Conservation (phyloP, 2,329 filamentous ascomycete genomes). For the Aspergillus sp. region DNA sequence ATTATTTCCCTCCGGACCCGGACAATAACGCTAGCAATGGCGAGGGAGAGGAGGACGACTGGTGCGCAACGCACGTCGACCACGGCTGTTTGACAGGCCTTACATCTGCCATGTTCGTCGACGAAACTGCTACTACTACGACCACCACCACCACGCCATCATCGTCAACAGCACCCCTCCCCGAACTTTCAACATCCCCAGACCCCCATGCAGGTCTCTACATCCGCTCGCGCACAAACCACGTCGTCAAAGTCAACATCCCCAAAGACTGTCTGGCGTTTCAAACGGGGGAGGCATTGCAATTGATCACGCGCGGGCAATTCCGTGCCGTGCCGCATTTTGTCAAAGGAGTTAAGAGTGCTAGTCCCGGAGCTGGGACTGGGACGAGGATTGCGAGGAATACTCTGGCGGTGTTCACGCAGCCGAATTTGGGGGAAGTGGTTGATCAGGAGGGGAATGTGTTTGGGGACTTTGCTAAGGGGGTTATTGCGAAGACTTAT, state of each 20-base stretch:
- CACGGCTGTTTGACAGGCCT: constrained; percentile 90
- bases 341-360: constrained; percentile 64
- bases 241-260: constrained; percentile 84
- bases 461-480: constrained; percentile 67
- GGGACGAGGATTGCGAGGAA: constrained; percentile 61
- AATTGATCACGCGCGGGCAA: constrained; percentile 80
- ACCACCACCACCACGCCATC: too few relatives aligned
- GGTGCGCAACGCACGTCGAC: constrained; percentile 74
- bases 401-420: constrained; percentile 92
- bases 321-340: constrained; percentile 97
- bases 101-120: constrained; percentile 92
- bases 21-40: constrained; percentile 2
- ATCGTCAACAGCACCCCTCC: constrained; percentile 35
- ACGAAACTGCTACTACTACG: constrained; percentile 49
- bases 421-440: constrained; percentile 74
- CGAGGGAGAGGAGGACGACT: constrained; percentile 61
- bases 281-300: constrained; percentile 86
- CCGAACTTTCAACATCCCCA: constrained; percentile 66
- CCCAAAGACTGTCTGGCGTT: constrained; percentile 88
- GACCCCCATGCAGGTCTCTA: constrained; percentile 85
- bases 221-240: constrained; percentile 75
- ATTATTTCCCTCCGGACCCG: constrained; percentile 65
- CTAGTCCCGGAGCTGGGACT: constrained; percentile 38
- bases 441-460: constrained; percentile 61
- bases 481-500: constrained; percentile 65